Evolutionary conservation across 768 basidiomycete species (phyloP), one percentile per base, ranked within the genome.

Genomic region (Xerocomus brunneocitrinus): DNA sequence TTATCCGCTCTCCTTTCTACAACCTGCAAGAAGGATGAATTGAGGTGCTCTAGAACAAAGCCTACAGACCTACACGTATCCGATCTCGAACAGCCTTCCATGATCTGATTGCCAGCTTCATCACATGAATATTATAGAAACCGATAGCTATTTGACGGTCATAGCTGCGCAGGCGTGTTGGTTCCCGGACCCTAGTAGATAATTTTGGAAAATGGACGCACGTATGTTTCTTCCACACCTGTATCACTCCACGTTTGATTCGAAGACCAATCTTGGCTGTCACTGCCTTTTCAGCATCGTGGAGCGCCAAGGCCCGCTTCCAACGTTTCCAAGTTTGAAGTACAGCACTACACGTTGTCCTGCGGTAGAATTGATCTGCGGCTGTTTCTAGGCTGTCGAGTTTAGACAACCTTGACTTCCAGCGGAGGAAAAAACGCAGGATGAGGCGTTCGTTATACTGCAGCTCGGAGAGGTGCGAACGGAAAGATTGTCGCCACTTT

Each of bases 401-500:
- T 38, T 64, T 62, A 8, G 58, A 67, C 13, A 84, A 56, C 35
- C 62, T 72, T 22, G 60, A 60, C 64, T 74, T 82, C 89, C 90
- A 91, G 32, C 67, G 75, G 42, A 62, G 55, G 56, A 81, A 77
- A 53, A 71, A 76, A 24, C 75, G 75, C 24, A 65, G 53, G 19
- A 78, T 58, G 8, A 87, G 54, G 43, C 70, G 73, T 57, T 72
- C 68, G 19, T 71, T 62, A 57, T 83, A 80, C 57, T 79, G 78
- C 45, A 78, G 76, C 43, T 76, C 75, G 13, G 84, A 78, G 1
- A 81, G 63, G 44, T 71, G 77, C 10, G 74, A 74, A n/a, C 72
- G 74, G 56, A 82, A 76, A 8, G 75, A 71, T 54, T 81, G 83
- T 39, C 78, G 76, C 90, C 90, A 91, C 61, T 78, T 78, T 39